Evolutionary conservation across 371 early-diverging fungal species (phyloP).

Genomic region (Rhizomucor miehei): DNA sequence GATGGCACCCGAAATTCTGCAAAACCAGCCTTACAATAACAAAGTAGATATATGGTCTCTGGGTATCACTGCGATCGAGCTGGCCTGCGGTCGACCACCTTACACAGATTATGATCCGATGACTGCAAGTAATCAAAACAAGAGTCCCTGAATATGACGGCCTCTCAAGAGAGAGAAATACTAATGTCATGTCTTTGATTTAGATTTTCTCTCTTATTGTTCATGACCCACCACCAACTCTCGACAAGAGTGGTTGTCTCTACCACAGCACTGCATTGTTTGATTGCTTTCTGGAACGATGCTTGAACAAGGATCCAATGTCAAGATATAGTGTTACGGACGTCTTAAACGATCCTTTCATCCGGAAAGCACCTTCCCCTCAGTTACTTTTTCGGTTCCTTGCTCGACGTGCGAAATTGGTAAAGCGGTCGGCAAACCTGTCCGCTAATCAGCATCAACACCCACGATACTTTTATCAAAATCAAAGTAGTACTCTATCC

Average conservation of each 20-base stretch:
- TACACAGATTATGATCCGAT: slow-evolving; percentile 88
- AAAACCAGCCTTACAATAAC: slow-evolving; percentile 69
- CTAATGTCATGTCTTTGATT: too few species aligned
- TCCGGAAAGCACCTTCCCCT: slow-evolving; percentile 26
- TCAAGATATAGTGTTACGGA: slow-evolving; percentile 63
- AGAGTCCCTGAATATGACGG: too few species aligned
- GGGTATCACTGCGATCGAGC: slow-evolving; percentile 94
- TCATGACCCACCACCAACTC: slow-evolving; percentile 34
- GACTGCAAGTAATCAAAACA: slow-evolving; percentile 44
- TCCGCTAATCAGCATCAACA: too few species aligned
- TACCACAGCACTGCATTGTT: slow-evolving; percentile 13
- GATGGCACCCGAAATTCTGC: slow-evolving; percentile 90
- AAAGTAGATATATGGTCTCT: slow-evolving; percentile 89
- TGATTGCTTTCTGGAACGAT: slow-evolving; percentile 31
- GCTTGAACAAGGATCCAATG: slow-evolving; percentile 64
- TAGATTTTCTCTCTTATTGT: slow-evolving; percentile 39
- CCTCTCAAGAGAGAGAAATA: too few species aligned
- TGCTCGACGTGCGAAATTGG: neutral
- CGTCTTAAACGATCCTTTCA: slow-evolving; percentile 66
- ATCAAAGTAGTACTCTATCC: too few species aligned
- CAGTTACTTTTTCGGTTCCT: slow-evolving; percentile 1
- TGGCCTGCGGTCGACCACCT: slow-evolving; percentile 93
- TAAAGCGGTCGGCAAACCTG: neutral
- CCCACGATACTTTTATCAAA: too few species aligned
- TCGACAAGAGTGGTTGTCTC: slow-evolving; percentile 12